Conservation (phyloP, 768 basidiomycete genomes). For the Leccinum olivaceopallidum region DNA sequence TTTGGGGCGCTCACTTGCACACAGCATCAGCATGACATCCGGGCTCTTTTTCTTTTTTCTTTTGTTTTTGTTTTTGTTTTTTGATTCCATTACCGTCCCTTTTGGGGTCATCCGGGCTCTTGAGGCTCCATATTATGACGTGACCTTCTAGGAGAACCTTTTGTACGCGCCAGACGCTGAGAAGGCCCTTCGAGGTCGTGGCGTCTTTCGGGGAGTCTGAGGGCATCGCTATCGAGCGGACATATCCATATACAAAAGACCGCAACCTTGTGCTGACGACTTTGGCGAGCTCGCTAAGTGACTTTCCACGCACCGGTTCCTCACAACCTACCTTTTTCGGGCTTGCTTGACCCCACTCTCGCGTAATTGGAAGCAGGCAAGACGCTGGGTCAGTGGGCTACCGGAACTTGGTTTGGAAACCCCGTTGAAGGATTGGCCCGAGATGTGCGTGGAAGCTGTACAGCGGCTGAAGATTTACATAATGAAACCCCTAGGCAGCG, state of each 20-base stretch:
- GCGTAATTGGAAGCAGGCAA: no score
- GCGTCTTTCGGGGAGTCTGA: neutral
- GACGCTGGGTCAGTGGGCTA: no score
- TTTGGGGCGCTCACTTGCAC: conserved; percentile 41
- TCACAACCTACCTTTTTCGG: no score
- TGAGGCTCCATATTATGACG: conserved; percentile 57
- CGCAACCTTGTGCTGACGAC: conserved; percentile 49
- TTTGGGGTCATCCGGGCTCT: conserved; percentile 21
- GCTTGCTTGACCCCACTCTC: no score
- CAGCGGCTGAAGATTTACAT: no score
- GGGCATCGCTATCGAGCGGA: conserved; percentile 31
- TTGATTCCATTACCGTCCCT: no score
- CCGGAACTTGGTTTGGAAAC: no score
- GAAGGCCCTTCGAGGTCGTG: conserved; percentile 1
- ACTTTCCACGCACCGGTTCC: no score
- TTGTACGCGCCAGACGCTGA: conserved; percentile 48
- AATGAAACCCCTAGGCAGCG: no score
- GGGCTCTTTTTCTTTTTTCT: conserved; percentile 18
- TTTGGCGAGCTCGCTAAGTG: conserved; percentile 45
- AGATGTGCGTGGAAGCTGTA: no score
- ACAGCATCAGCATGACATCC: neutral
- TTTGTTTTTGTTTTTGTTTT: no score
- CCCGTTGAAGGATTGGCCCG: no score
- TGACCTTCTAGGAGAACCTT: conserved; percentile 46
- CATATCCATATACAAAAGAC: conserved; percentile 33